Percentiles rank a stretch among this genome's conserved stretches.
These are phyloP conservation scores for Hypoxylon intermedium DNA, from an alignment of 495 filamentous ascomycete genomes.

Conservation along the genomic window DNA sequence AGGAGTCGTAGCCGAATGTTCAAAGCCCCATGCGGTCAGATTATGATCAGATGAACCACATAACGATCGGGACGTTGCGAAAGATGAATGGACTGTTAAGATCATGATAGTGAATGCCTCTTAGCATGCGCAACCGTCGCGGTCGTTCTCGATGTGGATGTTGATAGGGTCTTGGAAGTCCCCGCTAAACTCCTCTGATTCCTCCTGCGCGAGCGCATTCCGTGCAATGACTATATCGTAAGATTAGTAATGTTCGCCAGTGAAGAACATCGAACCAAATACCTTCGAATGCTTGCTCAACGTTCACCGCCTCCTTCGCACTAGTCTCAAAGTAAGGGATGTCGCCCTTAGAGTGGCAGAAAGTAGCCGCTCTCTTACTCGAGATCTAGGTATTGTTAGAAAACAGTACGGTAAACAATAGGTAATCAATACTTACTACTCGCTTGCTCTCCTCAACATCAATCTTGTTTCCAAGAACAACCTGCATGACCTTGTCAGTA, in stretches of 20 bases:
- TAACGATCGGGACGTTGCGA: background rate
- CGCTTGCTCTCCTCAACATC: slow-evolving; percentile 98
- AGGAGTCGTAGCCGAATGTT: slow-evolving; percentile 4
- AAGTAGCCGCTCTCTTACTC: slow-evolving; percentile 92
- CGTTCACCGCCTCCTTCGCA: slow-evolving; percentile 97
- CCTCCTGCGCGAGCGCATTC: slow-evolving; percentile 94
- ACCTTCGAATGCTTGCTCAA: slow-evolving; percentile 99
- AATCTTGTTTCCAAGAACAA: slow-evolving; percentile 94
- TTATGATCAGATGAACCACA: background rate
- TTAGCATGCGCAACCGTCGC: slow-evolving; percentile 90
- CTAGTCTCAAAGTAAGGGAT: slow-evolving; percentile 99
- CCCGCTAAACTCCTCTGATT: slow-evolving; percentile 88
- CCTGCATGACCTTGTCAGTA: slow-evolving; percentile 15
- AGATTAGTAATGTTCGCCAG: slow-evolving; percentile 7
- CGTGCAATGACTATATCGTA: slow-evolving; percentile 81
- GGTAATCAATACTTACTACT: slow-evolving; percentile 63
- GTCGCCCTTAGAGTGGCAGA: slow-evolving; percentile 94
- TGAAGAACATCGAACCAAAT: slow-evolving; percentile 32
- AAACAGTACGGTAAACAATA: background rate
- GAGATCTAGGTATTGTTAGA: slow-evolving; percentile 68
- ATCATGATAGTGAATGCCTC: background rate
- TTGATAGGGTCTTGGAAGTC: slow-evolving; percentile 98
- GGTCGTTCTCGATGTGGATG: slow-evolving; percentile 90
- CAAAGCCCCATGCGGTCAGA: background rate
- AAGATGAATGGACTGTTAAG: background rate